Conservation (phyloP, 495 filamentous ascomycete species). For the Lophiotrema nucula region DNA sequence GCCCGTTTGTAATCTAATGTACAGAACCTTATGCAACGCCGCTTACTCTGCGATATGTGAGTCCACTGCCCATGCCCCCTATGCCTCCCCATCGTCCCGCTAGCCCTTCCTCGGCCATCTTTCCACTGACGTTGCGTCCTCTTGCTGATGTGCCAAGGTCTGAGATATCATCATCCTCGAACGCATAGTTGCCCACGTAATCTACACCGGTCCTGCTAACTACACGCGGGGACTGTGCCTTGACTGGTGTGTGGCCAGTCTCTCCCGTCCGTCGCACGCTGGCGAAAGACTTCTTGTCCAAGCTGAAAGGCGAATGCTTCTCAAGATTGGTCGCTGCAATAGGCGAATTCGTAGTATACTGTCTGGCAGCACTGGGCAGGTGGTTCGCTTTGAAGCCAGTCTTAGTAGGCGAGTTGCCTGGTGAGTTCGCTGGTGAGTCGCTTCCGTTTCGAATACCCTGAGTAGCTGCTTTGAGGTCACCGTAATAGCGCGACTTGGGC, state of each 20-base stretch:
- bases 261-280: conserved; percentile 29
- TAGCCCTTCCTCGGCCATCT: conserved; percentile 80
- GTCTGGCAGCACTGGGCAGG: conserved; percentile 13
- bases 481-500: conserved; percentile 44
- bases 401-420: conserved; percentile 10
- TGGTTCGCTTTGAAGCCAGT: conserved; percentile 1
- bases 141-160: conserved; percentile 37
- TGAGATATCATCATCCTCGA: conserved; percentile 46
- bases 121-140: conserved; percentile 74
- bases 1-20: no score
- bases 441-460: conserved; percentile 28
- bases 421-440: conserved; percentile 19
- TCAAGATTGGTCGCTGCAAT: not conserved
- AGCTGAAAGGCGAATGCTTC: conserved; percentile 6
- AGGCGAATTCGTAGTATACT: conserved; percentile 24
- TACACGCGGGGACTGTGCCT: conserved; percentile 21
- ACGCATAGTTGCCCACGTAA: conserved; percentile 59
- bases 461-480: conserved; percentile 42
- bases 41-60: conserved; percentile 32
- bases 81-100: conserved; percentile 41
- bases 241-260: conserved; percentile 21
- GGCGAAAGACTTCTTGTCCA: conserved; percentile 27
- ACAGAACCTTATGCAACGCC: no score
- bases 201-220: conserved; percentile 41
- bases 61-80: conserved; percentile 8